Evolutionary conservation across 1,284 basidiomycete species (phyloP).

Genomic region (Apiotrichum domesticum): DNA sequence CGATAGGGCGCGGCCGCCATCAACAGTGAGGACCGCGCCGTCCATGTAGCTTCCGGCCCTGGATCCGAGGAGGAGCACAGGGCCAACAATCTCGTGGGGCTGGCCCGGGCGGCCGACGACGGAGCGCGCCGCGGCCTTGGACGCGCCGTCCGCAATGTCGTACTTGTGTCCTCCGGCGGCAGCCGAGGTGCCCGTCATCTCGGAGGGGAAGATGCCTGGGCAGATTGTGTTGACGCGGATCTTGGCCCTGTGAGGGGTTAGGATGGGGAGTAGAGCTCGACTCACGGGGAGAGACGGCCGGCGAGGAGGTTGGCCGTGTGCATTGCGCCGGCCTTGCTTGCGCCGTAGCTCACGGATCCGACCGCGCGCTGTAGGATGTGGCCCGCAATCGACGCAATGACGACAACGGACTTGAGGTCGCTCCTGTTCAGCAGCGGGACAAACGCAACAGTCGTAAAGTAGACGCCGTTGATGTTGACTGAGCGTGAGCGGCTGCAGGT

Average conservation of each 20-base stretch:
- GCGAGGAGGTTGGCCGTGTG: slow-evolving; percentile 34
- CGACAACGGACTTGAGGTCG: slow-evolving; percentile 34
- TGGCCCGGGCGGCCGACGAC: slow-evolving; percentile 39
- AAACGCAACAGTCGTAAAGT: slow-evolving; percentile 41
- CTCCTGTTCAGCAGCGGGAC: slow-evolving; percentile 40
- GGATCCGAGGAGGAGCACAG: slow-evolving; percentile 36
- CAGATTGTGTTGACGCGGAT: slow-evolving; percentile 41
- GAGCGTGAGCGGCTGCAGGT: not conserved
- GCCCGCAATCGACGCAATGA: slow-evolving; percentile 42
- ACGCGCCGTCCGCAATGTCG: slow-evolving; percentile 18
- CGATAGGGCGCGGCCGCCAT: slow-evolving; percentile 41
- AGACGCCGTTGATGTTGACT: slow-evolving; percentile 39
- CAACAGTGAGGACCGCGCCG: slow-evolving; percentile 38
- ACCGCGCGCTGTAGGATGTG: slow-evolving; percentile 33
- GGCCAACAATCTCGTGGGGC: slow-evolving; percentile 44
- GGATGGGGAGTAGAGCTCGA: not conserved
- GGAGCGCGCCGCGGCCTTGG: slow-evolving; percentile 28
- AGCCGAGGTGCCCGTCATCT: slow-evolving; percentile 33
- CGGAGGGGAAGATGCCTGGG: slow-evolving; percentile 38
- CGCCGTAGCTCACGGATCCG: slow-evolving; percentile 38
- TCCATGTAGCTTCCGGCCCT: slow-evolving; percentile 41
- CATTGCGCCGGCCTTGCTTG: slow-evolving; percentile 38
- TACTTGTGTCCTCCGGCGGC: slow-evolving; percentile 17
- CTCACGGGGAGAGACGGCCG: slow-evolving; percentile 31
- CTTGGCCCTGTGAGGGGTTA: slow-evolving; percentile 14